These are phyloP conservation scores for Coemansia sp. DNA, from an alignment of 192 early-diverging fungal genomes.

Conservation along the genomic window DNA sequence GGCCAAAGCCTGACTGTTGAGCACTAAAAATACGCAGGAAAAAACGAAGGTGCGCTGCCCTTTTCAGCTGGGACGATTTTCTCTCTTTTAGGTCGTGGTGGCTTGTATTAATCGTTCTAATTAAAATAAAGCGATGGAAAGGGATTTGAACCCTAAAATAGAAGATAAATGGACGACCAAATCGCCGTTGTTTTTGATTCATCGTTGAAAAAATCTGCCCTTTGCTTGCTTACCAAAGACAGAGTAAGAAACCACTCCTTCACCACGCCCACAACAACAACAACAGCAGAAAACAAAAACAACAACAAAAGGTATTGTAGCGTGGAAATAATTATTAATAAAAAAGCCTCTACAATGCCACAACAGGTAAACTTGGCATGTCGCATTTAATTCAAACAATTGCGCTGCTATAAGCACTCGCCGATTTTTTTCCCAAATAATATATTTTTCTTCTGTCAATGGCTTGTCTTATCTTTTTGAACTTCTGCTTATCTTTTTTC, in stretches of 20 bases:
- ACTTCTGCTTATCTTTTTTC: neutral
- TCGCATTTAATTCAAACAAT: neutral
- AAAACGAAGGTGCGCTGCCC: no score
- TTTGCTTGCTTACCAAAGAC: neutral
- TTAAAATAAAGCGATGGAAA: neutral
- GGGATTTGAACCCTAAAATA: neutral
- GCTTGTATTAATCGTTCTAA: neutral
- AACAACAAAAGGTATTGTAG: neutral
- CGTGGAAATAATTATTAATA: constrained; percentile 1
- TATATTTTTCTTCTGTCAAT: neutral
- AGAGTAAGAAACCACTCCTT: neutral
- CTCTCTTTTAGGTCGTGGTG: neutral
- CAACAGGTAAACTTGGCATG: neutral
- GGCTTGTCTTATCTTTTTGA: neutral
- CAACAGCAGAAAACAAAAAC: constrained; percentile 1
- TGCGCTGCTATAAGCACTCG: neutral
- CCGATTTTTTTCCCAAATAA: constrained; percentile 3
- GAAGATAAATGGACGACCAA: neutral
- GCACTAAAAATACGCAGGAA: no score
- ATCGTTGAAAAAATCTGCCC: neutral
- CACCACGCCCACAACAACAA: neutral
- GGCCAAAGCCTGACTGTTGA: no score
- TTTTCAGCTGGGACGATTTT: no score
- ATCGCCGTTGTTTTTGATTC: neutral
- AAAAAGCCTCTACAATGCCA: neutral